phyloP scores from a whole-genome alignment of 129 eudicot genomes.

The Flaveria brownii region DNA sequence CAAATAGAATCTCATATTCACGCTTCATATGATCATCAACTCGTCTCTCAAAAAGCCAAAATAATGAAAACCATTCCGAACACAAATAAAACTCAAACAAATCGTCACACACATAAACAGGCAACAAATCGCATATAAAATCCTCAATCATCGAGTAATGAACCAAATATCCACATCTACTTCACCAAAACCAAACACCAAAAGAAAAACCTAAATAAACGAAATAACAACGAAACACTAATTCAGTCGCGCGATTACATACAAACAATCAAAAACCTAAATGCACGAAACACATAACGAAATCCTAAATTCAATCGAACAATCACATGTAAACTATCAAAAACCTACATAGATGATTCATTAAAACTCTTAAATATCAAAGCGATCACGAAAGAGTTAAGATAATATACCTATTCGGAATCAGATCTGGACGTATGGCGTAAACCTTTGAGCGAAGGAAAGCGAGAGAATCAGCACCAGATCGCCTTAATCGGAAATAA shows the following conservation, averaged over 20 bases:
- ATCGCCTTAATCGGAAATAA: slow-evolving; percentile 9
- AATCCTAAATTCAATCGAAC: neutral
- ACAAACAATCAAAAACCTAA: neutral
- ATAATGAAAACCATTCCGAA: neutral
- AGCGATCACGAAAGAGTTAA: neutral
- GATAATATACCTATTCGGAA: slow-evolving; percentile 31
- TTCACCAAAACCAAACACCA: neutral
- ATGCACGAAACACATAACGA: neutral
- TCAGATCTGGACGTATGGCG: slow-evolving; percentile 35
- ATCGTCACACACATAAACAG: neutral
- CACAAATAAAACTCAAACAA: neutral
- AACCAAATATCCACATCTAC: neutral
- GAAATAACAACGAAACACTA: neutral
- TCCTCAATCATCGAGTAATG: neutral
- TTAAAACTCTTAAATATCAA: neutral
- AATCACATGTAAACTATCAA: neutral
- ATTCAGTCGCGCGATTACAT: neutral
- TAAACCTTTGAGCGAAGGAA: slow-evolving; percentile 16
- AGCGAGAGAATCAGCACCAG: slow-evolving; percentile 13
- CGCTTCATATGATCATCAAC: neutral
- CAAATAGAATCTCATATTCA: neutral
- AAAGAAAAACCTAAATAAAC: slow-evolving; percentile 16
- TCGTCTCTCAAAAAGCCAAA: neutral
- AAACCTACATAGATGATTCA: slow-evolving; percentile 5
- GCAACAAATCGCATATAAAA: neutral